phyloP scores from a whole-genome alignment of 1,284 basidiomycete species.

The Tilletia indica region DNA sequence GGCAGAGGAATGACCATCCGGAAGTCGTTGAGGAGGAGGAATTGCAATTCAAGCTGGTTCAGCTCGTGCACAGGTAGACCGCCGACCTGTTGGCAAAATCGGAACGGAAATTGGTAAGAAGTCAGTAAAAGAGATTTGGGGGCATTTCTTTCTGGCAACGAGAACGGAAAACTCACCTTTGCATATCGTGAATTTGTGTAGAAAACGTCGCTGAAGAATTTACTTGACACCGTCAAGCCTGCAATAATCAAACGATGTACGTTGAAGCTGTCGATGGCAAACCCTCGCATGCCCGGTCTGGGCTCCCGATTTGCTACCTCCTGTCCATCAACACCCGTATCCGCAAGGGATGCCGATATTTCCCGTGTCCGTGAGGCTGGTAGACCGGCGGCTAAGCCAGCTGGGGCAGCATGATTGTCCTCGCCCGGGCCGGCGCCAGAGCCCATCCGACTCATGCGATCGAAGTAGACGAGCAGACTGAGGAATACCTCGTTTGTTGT shows the following conservation, averaged over 20 bases:
- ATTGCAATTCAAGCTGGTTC: conserved; percentile 95
- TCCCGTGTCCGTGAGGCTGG: conserved; percentile 26
- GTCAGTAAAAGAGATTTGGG: too few species aligned
- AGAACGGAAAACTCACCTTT: conserved; percentile 67
- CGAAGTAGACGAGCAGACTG: conserved; percentile 90
- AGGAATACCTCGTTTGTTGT: conserved; percentile 98
- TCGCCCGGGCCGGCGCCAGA: conserved; percentile 43
- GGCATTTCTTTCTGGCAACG: too few species aligned
- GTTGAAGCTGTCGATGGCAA: conserved; percentile 95
- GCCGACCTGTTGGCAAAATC: conserved; percentile 67
- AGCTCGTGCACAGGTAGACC: conserved; percentile 90
- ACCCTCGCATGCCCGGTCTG: conserved; percentile 61
- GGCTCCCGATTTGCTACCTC: conserved; percentile 22
- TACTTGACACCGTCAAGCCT: conserved; percentile 94
- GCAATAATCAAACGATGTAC: conserved; percentile 94
- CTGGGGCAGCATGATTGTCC: conserved; percentile 32
- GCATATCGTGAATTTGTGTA: conserved; percentile 99
- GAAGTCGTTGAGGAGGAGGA: conserved; percentile 93
- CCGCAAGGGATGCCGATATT: conserved; percentile 24
- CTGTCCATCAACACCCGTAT: conserved; percentile 23
- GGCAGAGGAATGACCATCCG: conserved; percentile 78
- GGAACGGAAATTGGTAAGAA: too few species aligned
- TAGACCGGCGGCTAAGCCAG: conserved; percentile 37
- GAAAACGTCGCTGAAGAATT: conserved; percentile 98
- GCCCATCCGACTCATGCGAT: conserved; percentile 72